These are phyloP conservation scores for Aphanocladium album DNA, from an alignment of 2,329 filamentous ascomycete species.

Conservation along the genomic window DNA sequence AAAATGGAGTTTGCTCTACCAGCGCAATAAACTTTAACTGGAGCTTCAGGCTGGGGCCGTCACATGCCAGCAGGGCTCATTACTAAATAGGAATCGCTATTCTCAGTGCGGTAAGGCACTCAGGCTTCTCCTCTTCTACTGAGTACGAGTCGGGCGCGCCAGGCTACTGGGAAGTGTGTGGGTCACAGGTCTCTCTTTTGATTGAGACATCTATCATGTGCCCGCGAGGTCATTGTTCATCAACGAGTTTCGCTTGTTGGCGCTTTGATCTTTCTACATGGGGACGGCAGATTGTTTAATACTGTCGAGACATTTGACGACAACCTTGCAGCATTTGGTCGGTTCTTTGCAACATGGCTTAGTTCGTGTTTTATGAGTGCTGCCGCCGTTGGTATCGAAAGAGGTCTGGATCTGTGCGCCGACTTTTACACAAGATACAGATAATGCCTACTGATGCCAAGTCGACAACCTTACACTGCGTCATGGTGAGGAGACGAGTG, in stretches of 20 bases:
- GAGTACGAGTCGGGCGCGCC: background rate
- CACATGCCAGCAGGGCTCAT: constrained; percentile 3
- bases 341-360: too few species aligned
- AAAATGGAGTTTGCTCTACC: background rate
- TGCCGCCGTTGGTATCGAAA: too few species aligned
- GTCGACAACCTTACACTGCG: background rate
- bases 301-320: background rate
- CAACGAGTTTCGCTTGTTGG: background rate
- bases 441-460: background rate
- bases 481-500: background rate
- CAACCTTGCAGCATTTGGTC: background rate
- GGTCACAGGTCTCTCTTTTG: background rate
- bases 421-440: too few species aligned
- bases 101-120: background rate
- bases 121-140: background rate
- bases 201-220: background rate
- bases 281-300: too few species aligned
- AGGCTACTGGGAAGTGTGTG: background rate
- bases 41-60: background rate
- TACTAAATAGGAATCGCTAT: background rate
- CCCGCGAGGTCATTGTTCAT: background rate
- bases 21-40: background rate
- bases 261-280: background rate
- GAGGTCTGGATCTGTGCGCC: too few species aligned
- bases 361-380: too few species aligned